Conservation (phyloP, 2,329 filamentous ascomycete species). For the Lasiodiplodia hormozganensis region DNA sequence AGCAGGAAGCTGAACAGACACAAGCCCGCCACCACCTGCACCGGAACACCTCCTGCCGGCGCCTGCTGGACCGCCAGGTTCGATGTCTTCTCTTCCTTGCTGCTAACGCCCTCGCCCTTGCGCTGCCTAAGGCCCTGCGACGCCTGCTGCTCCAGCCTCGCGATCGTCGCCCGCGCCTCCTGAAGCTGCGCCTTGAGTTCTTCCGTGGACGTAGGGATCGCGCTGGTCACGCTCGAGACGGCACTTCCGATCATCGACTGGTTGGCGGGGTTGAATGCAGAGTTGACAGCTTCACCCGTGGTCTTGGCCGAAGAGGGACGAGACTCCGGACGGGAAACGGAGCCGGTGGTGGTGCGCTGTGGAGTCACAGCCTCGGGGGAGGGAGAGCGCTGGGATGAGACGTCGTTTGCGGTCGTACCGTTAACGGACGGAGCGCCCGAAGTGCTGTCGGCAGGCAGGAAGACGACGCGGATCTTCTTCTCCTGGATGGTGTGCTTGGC, state of each 20-base stretch:
- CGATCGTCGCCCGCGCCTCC: constrained; percentile 76
- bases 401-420: constrained; percentile 37
- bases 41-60: constrained; percentile 76
- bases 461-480: constrained; percentile 93
- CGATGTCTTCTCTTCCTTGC: constrained; percentile 56
- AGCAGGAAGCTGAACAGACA: constrained; percentile 92
- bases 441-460: constrained; percentile 70
- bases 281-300: constrained; percentile 49
- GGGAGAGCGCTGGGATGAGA: constrained; percentile 60
- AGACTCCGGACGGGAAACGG: constrained; percentile 48
- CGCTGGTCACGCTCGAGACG: constrained; percentile 57
- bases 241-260: constrained; percentile 52
- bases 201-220: constrained; percentile 58
- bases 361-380: constrained; percentile 59
- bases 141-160: constrained; percentile 68
- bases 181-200: constrained; percentile 76
- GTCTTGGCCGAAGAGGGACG: constrained; percentile 48
- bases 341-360: constrained; percentile 45
- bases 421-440: constrained; percentile 37
- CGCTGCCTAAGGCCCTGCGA: constrained; percentile 75
- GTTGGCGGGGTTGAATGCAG: constrained; percentile 50
- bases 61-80: constrained; percentile 60
- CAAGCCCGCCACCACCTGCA: constrained; percentile 82
- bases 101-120: constrained; percentile 64
- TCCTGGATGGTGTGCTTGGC: constrained; percentile 83